These are phyloP conservation scores for Xylariaceae sp. DNA, from an alignment of 2,329 filamentous ascomycete genomes.

Conservation along the genomic window DNA sequence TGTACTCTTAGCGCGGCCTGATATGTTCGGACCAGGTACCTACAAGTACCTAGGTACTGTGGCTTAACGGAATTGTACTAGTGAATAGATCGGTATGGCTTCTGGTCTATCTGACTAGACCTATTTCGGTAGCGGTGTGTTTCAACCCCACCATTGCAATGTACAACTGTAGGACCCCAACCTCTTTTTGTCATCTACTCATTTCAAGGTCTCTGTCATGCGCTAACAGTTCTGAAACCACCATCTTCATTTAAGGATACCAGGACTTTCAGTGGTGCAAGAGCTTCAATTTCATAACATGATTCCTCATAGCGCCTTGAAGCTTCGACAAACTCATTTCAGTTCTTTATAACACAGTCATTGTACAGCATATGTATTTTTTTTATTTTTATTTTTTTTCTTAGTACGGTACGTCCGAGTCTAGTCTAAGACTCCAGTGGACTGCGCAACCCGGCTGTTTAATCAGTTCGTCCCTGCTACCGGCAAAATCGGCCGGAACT, in stretches of 20 bases:
- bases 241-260: slow-evolving; percentile 16
- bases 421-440: neutral
- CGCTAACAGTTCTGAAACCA: slow-evolving; percentile 25
- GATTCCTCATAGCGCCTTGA: neutral
- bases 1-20: no score
- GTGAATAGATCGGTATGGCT: no score
- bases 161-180: no score
- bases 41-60: no score
- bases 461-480: slow-evolving; percentile 12
- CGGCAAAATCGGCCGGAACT: slow-evolving; percentile 30
- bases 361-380: no score
- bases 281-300: neutral
- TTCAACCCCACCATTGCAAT: no score
- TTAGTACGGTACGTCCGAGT: neutral
- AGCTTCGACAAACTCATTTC: slow-evolving; percentile 6
- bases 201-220: slow-evolving; percentile 8
- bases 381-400: no score
- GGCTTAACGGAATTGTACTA: no score
- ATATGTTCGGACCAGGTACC: no score
- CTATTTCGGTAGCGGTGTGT: neutral
- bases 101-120: neutral
- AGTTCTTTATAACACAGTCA: no score
- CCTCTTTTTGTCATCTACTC: slow-evolving; percentile 23
- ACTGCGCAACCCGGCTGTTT: slow-evolving; percentile 9
- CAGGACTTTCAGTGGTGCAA: slow-evolving; percentile 8